Conservation (phyloP, 208 protist genomes). For the Wallacemonas sp. region DNA sequence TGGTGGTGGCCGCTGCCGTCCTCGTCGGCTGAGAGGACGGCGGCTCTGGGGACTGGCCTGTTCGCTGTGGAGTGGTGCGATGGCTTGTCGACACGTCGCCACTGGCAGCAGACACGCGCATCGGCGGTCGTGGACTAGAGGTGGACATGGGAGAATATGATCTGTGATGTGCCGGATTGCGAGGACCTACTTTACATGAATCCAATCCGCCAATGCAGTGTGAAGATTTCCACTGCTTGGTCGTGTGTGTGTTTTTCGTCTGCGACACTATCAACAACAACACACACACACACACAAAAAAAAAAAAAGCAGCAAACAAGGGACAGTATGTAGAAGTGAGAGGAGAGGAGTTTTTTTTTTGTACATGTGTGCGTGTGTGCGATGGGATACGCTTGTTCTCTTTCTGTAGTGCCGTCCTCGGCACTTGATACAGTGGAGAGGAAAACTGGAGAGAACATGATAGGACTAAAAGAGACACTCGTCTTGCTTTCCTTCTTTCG, state of each 20-base stretch:
- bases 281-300: conserved; percentile 2
- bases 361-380: no score
- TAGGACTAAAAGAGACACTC: no score
- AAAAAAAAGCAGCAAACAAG: background rate
- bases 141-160: background rate
- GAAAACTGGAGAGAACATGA: no score
- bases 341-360: no score
- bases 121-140: background rate
- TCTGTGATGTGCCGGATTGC: background rate
- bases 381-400: no score
- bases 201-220: background rate
- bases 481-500: no score
- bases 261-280: background rate
- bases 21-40: background rate
- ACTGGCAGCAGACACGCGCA: background rate
- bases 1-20: background rate
- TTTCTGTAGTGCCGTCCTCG: no score
- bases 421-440: no score
- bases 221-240: background rate
- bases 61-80: background rate
- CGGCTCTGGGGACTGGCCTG: conserved; percentile 1
- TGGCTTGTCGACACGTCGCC: background rate
- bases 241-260: background rate
- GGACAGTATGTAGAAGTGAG: background rate
- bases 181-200: background rate